These are phyloP conservation scores for Apiospora saccharicola DNA, from an alignment of 2,329 filamentous ascomycete species.

Conservation along the genomic window DNA sequence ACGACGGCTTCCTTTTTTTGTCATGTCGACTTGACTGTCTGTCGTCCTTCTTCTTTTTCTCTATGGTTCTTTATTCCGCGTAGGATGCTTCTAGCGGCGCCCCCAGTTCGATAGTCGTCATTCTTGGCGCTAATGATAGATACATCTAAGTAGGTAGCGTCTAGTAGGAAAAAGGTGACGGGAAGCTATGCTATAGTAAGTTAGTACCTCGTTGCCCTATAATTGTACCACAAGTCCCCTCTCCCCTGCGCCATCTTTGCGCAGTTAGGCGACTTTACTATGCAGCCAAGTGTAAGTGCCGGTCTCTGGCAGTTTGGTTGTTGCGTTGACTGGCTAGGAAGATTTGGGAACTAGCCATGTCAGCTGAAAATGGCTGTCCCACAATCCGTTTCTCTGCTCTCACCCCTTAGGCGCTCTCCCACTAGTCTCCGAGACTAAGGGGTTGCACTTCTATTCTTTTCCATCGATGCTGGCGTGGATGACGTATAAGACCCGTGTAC, in stretches of 20 bases:
- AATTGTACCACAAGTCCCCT: neutral
- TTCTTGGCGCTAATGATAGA: neutral
- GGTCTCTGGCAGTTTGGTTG: conserved; percentile 14
- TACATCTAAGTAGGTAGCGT: neutral
- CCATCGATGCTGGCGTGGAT: neutral
- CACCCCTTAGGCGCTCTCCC: neutral
- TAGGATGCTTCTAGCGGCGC: neutral
- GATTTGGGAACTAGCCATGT: conserved; percentile 1
- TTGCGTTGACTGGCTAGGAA: neutral
- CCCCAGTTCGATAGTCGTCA: conserved; percentile 4
- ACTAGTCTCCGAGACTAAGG: neutral
- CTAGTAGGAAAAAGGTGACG: too few relatives aligned
- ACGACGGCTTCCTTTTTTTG: neutral
- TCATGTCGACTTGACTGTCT: neutral
- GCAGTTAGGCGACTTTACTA: neutral
- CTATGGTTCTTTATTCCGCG: neutral
- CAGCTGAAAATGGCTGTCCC: conserved; percentile 14
- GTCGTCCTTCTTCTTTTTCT: neutral
- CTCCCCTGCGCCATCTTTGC: neutral
- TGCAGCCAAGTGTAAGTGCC: conserved; percentile 11
- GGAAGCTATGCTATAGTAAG: neutral
- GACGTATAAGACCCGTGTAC: neutral
- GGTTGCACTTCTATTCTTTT: neutral
- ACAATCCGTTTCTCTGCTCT: neutral
- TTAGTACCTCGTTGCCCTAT: neutral